Evolutionary conservation across 768 basidiomycete species (phyloP).

Genomic region (Albatrellus ellisii): DNA sequence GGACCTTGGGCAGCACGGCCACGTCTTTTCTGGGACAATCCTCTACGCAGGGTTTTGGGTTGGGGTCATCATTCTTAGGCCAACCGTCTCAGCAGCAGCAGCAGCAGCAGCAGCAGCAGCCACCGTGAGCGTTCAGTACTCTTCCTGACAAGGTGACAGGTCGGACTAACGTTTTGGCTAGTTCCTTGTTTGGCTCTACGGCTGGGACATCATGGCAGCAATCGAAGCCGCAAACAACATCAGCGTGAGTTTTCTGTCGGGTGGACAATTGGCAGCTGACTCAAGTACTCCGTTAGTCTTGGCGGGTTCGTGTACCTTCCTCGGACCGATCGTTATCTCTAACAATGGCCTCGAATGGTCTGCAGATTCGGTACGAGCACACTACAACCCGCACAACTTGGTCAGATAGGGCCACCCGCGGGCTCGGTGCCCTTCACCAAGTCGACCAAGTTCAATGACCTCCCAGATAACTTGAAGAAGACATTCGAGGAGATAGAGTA

Average conservation of each 20-base stretch:
- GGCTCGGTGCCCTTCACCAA: conserved; percentile 31
- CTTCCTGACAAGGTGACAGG: not conserved
- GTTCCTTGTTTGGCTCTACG: conserved; percentile 30
- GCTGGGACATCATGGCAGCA: conserved; percentile 1
- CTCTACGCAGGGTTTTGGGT: not conserved
- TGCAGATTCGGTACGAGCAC: conserved; percentile 3
- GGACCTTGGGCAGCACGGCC: not conserved
- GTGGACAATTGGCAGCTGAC: not conserved
- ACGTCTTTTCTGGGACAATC: conserved; percentile 7
- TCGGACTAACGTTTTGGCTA: not conserved
- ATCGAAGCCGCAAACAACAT: not conserved
- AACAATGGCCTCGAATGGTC: conserved; percentile 3
- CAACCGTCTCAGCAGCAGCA: conserved; percentile 12
- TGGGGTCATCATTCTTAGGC: not conserved
- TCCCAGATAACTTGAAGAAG: conserved; percentile 56
- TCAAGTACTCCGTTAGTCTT: not conserved
- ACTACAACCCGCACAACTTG: conserved; percentile 4
- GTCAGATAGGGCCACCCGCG: conserved; percentile 7
- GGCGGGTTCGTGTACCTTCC: too few species aligned
- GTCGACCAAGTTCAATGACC: conserved; percentile 71
- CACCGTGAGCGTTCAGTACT: conserved; percentile 1
- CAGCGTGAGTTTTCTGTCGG: not conserved
- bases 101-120: conserved; percentile 15
- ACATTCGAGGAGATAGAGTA: conserved; percentile 64
- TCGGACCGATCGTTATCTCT: not conserved